A percentile compares a stretch with the other conserved stretches of the same genome.
These are phyloP conservation scores for Penicillium sp. DNA, from an alignment of 2,329 filamentous ascomycete genomes.

Conservation along the genomic window DNA sequence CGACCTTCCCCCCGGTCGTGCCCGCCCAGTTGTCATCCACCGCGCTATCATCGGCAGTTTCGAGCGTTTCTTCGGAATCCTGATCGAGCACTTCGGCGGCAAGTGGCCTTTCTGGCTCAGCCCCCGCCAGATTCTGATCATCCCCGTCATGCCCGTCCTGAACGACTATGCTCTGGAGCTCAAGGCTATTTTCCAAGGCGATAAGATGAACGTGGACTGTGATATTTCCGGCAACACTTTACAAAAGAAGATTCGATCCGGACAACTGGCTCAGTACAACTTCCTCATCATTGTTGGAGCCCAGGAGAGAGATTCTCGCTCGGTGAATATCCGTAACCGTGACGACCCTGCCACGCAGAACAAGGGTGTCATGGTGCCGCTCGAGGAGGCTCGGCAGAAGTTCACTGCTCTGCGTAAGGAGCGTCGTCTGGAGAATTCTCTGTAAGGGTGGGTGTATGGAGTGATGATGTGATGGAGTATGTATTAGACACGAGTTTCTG, in stretches of 20 bases:
- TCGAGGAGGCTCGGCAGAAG: slow-evolving; percentile 63
- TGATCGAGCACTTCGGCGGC: slow-evolving; percentile 56
- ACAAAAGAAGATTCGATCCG: slow-evolving; percentile 55
- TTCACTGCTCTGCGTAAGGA: slow-evolving; percentile 53
- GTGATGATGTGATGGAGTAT: too few species aligned
- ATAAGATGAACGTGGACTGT: slow-evolving; percentile 54
- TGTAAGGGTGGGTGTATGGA: slow-evolving; percentile 31
- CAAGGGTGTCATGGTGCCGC: slow-evolving; percentile 63
- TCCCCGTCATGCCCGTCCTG: slow-evolving; percentile 55
- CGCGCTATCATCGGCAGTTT: slow-evolving; percentile 56
- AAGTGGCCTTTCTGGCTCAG: slow-evolving; percentile 60
- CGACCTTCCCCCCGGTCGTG: slow-evolving; percentile 46
- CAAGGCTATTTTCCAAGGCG: slow-evolving; percentile 49
- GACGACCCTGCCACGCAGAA: slow-evolving; percentile 66
- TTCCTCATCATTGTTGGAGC: slow-evolving; percentile 65
- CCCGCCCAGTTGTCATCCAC: slow-evolving; percentile 57
- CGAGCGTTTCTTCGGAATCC: slow-evolving; percentile 56
- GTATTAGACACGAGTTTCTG: too few species aligned
- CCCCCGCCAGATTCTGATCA: slow-evolving; percentile 55
- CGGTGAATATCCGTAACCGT: slow-evolving; percentile 67
- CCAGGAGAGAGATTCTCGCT: slow-evolving; percentile 61
- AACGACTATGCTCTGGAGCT: slow-evolving; percentile 56
- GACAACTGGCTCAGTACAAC: slow-evolving; percentile 46
- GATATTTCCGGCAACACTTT: slow-evolving; percentile 55
- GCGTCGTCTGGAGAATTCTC: slow-evolving; percentile 46